Conservation (phyloP, 495 filamentous ascomycete species). For the Lophiostoma macrostomum region DNA sequence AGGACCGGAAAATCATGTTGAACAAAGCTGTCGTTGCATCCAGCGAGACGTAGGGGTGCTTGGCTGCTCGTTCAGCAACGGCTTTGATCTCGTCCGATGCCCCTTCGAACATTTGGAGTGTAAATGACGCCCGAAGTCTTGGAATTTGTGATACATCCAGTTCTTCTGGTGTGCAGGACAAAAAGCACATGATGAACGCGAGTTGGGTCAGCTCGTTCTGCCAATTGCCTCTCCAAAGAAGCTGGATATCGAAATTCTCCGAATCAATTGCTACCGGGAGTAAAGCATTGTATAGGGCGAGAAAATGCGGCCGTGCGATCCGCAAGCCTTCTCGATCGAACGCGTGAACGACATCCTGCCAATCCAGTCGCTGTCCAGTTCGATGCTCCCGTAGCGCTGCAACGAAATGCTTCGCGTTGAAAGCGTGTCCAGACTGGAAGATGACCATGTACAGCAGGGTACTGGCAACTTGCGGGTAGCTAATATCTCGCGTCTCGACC, state of each 20-base stretch:
- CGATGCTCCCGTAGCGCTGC: conserved; percentile 56
- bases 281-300: conserved; percentile 72
- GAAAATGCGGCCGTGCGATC: conserved; percentile 74
- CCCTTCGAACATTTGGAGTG: conserved; percentile 68
- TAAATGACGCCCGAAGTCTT: conserved; percentile 72
- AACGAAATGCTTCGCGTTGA: conserved; percentile 72
- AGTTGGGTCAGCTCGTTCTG: conserved; percentile 79
- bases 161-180: conserved; percentile 64
- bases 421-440: conserved; percentile 61
- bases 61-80: conserved; percentile 69
- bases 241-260: conserved; percentile 67
- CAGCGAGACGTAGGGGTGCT: conserved; percentile 82
- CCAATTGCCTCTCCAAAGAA: conserved; percentile 90
- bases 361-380: conserved; percentile 62
- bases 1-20: conserved; percentile 51
- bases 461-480: conserved; percentile 76
- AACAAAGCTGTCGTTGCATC: conserved; percentile 68
- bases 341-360: conserved; percentile 73
- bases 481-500: conserved; percentile 65
- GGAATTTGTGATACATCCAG: conserved; percentile 81
- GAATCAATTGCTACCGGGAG: conserved; percentile 64
- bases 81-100: conserved; percentile 67
- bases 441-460: conserved; percentile 80
- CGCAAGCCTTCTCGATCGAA: conserved; percentile 79
- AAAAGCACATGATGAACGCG: conserved; percentile 81